Evolutionary conservation across 2,329 filamentous ascomycete genomes (phyloP).

Genomic region (Microascus cirrosus): DNA sequence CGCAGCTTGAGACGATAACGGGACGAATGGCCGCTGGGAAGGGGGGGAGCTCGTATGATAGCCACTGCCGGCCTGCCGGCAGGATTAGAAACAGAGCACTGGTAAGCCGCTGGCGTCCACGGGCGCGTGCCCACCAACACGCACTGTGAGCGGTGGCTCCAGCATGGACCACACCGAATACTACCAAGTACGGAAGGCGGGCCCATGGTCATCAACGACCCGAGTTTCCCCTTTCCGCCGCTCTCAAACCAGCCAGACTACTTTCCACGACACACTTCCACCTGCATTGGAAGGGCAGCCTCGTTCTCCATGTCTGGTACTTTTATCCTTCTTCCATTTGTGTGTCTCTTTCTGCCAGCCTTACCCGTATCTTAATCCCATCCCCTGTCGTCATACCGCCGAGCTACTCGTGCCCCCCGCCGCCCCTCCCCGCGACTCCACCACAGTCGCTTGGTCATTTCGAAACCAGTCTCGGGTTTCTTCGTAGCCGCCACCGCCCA

Average conservation of each 20-base stretch:
- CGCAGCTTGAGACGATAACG: background rate
- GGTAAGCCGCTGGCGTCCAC: background rate
- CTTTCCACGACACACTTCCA: background rate
- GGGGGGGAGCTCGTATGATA: background rate
- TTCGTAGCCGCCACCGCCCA: slow-evolving; percentile 7
- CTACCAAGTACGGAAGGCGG: background rate
- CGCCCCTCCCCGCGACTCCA: background rate
- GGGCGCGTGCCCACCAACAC: background rate
- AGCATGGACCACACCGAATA: background rate
- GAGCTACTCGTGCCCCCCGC: background rate
- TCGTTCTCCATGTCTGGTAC: background rate
- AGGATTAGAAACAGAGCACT: background rate
- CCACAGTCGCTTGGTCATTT: background rate
- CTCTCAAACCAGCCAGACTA: background rate
- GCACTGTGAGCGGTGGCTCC: background rate
- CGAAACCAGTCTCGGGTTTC: background rate
- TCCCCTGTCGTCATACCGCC: background rate
- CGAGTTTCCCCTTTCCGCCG: background rate
- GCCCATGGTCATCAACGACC: background rate
- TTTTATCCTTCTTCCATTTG: background rate
- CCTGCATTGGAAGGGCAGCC: background rate
- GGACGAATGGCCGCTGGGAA: background rate
- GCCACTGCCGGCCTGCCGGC: background rate
- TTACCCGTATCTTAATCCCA: background rate
- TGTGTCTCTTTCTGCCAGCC: background rate